Conservation (phyloP, 176 grass and related monocot genomes). For the Carex cristatella region DNA sequence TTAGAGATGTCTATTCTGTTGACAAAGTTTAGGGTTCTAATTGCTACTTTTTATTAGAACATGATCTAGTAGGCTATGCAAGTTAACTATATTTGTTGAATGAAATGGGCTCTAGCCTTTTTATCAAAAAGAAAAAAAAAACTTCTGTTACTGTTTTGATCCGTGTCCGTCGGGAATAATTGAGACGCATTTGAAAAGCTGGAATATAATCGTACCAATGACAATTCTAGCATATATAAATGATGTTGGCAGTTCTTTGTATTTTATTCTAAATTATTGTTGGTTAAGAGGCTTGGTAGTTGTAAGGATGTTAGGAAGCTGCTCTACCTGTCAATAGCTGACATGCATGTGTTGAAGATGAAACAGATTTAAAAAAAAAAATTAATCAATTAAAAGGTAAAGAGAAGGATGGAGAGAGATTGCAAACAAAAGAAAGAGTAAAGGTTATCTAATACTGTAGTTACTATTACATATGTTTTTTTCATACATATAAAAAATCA, state of each 20-base stretch:
- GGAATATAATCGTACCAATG: background rate
- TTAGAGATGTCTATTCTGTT: too few species aligned
- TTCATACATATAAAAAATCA: conserved; percentile 10
- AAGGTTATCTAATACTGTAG: background rate
- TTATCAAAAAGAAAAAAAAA: too few species aligned
- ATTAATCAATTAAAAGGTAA: too few species aligned
- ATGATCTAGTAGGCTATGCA: too few species aligned
- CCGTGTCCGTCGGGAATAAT: background rate
- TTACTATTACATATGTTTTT: background rate
- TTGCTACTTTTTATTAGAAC: too few species aligned
- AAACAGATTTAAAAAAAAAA: background rate
- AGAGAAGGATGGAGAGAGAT: background rate
- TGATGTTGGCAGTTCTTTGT: background rate
- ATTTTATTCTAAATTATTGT: background rate
- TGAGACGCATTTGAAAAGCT: background rate
- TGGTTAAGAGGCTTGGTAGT: background rate
- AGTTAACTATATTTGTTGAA: too few species aligned
- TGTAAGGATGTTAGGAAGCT: background rate
- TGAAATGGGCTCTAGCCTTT: too few species aligned
- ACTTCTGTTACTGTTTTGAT: too few species aligned
- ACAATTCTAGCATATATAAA: background rate
- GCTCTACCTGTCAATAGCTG: background rate
- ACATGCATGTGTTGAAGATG: background rate
- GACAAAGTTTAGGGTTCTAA: too few species aligned
- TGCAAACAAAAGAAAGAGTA: background rate